Evolutionary conservation across 495 filamentous ascomycete genomes (phyloP), one percentile per base, ranked within the genome.

Genomic region (Aspergillus panamensis): DNA sequence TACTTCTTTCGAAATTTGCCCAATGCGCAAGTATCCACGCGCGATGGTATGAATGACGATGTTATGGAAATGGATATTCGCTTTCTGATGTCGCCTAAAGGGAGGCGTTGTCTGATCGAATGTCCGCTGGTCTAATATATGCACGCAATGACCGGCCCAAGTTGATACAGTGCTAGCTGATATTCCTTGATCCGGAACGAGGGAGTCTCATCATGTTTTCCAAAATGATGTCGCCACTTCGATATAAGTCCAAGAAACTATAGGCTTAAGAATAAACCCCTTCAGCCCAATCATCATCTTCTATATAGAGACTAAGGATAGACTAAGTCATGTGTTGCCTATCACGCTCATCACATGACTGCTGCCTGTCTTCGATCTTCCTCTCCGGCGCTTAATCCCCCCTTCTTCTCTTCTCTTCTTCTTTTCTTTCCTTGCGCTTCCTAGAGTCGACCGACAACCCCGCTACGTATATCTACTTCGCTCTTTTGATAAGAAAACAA

Each of bases 71-170:
- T 68, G 60, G 54, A 58, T 16, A 59, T 73, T 35, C 74, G 65
- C 48, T 80, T 82, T 51, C 59, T 82, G 39, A 64, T 77, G 63
- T 60, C 65, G 12, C 78, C 79, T 0, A 66, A 66, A 53, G 75
- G 69, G 0, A 66, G 77, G 40, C 69, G 77, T 1, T 83, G 79
- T 56, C 58, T 80, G 19, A 68, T 82, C 32, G 67, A 80, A 39
- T 39, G 35, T 39, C 35, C 35, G 14, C 35, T 8, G 10, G 10
- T n/a, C 3, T 39, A 39, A n/a, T 25, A 25, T 25, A 5, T 2
- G 25, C 2, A 25, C 5, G 5, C 25, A 25, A 25, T 5, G 2
- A 5, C 25, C 25, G 5, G 25, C 2, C 25, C 25, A 25, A 25
- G 25, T 25, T 25, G 25, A 25, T 25, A 25, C 5, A 5, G 25